Base-by-base conservation (phyloP, 805 yeast genomes). In the Candida ortonii region DNA sequence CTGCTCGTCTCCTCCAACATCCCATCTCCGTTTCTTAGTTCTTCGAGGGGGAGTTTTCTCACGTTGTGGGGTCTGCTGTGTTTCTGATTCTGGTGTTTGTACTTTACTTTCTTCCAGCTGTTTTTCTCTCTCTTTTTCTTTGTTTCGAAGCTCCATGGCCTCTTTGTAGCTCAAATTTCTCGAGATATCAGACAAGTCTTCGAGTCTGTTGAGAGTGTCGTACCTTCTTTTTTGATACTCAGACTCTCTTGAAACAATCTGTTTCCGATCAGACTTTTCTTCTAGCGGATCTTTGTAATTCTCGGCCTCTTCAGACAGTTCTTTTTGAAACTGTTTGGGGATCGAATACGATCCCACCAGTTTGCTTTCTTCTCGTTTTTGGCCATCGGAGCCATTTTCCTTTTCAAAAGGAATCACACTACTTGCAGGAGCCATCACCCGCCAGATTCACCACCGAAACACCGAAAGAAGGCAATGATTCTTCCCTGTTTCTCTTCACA, bases 161-260 rank as follows among this genome's bases (percentile, higher is more conserved):
- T 71, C 67, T 33, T 65, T 65, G 43, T 73, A 72, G 1, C 68
- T 50, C 30, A 33, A 7, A 19, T 55, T 40, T 19, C 37, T 32
- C 5, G 42, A 33, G 2, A 26, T 39, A 14, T 34, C 38, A 4
- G 21, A 16, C 23, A 22, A 24, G n/a, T 38, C 42, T 15, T 34
- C 49, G 16, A 30, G 32, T 22, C 36, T 27, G 19, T 36, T 21
- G 15, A 49, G 25, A 8, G 32, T 16, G 3, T 43, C 48, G 25
- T 55, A 52, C 31, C 47, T 53, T 39, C 67, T 63, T 39, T 56
- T 63, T 30, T 73, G 79, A 49, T 76, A 79, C 5, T 66, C 71
- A 28, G 63, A 59, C 45, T 71, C 78, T 13, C 67, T 59, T 3
- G 61, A 59, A 23, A 46, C 54, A 16, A 59, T 47, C 1, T 61